Evolutionary conservation across 306 rosid species (phyloP), one percentile per base, ranked within the genome.

Genomic region (Macrotyloma uniflorum): DNA sequence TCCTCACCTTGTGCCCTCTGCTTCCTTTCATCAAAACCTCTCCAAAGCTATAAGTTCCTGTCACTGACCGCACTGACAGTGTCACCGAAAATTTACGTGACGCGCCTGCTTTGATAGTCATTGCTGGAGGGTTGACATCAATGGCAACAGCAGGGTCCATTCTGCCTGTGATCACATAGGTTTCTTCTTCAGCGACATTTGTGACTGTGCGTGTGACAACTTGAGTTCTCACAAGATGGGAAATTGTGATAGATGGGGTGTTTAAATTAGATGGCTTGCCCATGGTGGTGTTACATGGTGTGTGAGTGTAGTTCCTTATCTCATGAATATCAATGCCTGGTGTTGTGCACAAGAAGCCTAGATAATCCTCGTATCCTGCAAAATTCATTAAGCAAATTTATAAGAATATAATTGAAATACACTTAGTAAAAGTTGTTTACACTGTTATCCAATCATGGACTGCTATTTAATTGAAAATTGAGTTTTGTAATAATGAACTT

Each of bases 341-440:
- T 4, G 97, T 96, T 42, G 99, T 90, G 87, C 99, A 96, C 85
- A 96, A 79, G 90, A 96, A 96, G 58, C 99, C 98, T 84, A 96
- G 59, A 88, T 96, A 96, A 84, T 96, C 99, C 82, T 76, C 74
- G 35, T 85, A 96, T 65, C 99, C 99, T 96, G 75, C 51, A 65
- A 74, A 72, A 63, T 70, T 67, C 46, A 69, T 24, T 33, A 66
- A 23, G 20, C 46, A 76, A 26, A 23, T 20, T 61, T 75, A 19
- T 5, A 43, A 9, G 18, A 50, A 55, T 55, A 4, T 23, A 12
- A 55, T 23, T 23, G 12, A 9, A 54, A 51, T 18, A 18, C 24
- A 3, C 23, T 2, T 12, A 19, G 23, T 50, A 6, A n/a, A 47
- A 5, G 22, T 16, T 49, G 8, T 18, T 18, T 50, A 18, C 22